These are phyloP conservation scores for Sordaria brevicollis DNA, from an alignment of 495 filamentous ascomycete species.

Conservation along the genomic window DNA sequence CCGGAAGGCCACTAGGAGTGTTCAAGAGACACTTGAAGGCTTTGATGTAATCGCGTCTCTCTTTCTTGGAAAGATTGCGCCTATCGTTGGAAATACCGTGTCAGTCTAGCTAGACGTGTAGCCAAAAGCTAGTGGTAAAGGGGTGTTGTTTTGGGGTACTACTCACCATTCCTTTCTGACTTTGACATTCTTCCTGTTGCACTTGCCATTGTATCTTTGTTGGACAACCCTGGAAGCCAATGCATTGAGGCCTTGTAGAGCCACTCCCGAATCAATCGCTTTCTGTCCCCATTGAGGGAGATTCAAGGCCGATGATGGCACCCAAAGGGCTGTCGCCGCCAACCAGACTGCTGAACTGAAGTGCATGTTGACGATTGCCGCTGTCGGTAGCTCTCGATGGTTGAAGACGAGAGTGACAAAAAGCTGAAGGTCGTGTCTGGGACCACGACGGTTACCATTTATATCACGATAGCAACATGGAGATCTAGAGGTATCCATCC, in stretches of 20 bases:
- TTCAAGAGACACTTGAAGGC: conserved; percentile 54
- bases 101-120: background rate
- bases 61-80: conserved; percentile 29
- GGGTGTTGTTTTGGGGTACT: no score
- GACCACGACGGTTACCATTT: background rate
- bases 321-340: conserved; percentile 1
- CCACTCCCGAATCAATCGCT: conserved; percentile 15
- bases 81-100: conserved; percentile 22
- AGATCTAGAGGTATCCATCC: background rate
- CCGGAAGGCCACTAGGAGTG: conserved; percentile 33
- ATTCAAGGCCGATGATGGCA: conserved; percentile 1
- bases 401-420: background rate
- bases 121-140: background rate
- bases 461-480: background rate
- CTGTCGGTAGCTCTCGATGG: background rate
- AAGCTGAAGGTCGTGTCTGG: background rate
- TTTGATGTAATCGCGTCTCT: conserved; percentile 51
- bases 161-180: conserved; percentile 19
- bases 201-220: conserved; percentile 4
- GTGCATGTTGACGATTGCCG: conserved; percentile 2
- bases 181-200: conserved; percentile 15
- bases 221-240: conserved; percentile 9
- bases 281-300: conserved; percentile 9
- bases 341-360: background rate
- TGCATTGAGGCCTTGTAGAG: conserved; percentile 13